Conservation (phyloP, 257 asterid genomes). For the Ocimum tenuiflorum region DNA sequence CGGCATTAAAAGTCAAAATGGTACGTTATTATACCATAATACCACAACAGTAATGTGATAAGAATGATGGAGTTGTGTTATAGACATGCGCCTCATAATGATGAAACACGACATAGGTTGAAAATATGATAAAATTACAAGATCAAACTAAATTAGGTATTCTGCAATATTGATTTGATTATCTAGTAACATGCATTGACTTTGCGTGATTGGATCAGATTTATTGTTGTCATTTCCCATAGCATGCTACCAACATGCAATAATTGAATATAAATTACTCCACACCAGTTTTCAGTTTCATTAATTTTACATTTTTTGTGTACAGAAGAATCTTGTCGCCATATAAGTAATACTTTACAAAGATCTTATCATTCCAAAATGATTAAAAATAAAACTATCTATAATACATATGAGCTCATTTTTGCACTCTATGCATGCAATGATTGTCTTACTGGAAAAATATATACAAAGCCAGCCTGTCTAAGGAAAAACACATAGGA, state of each 20-base stretch:
- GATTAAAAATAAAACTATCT: neutral
- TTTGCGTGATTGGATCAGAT: conserved; percentile 16
- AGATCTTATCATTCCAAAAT: conserved; percentile 5
- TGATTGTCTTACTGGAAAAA: neutral
- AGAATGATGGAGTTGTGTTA: neutral
- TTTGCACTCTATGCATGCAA: neutral
- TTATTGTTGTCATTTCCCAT: conserved; percentile 16
- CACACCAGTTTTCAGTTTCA: neutral
- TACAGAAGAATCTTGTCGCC: neutral
- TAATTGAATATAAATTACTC: conserved; percentile 3
- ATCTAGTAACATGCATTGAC: neutral
- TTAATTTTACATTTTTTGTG: neutral
- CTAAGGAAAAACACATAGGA: neutral
- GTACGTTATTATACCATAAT: too few relatives aligned
- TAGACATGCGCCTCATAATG: neutral
- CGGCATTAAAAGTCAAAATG: too few relatives aligned
- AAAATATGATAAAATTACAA: neutral
- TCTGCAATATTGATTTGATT: neutral
- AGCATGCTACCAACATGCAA: conserved; percentile 19
- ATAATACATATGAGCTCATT: neutral
- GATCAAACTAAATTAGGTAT: neutral
- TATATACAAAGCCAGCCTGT: neutral
- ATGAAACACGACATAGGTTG: neutral
- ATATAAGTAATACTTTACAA: neutral
- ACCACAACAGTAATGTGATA: neutral